phyloP scores from a whole-genome alignment of 148 eudicot genomes.

The Fagopyrum tataricum region DNA sequence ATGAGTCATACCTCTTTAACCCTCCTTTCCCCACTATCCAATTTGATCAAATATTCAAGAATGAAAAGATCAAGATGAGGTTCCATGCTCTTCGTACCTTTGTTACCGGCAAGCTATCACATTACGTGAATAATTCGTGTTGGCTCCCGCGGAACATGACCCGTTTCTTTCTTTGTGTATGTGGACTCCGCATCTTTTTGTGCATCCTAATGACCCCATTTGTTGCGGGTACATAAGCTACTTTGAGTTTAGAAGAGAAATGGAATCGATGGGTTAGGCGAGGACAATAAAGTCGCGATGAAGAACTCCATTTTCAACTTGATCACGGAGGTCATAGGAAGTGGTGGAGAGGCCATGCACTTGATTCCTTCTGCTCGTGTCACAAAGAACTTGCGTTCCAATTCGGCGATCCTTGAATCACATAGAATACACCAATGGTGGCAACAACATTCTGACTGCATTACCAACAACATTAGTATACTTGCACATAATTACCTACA shows the following conservation, averaged over 20 bases:
- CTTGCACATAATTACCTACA: no score
- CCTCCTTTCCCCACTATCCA: neutral
- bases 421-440: slow-evolving; percentile 44
- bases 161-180: neutral
- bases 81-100: neutral
- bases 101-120: neutral
- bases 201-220: slow-evolving; percentile 27
- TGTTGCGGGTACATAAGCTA: slow-evolving; percentile 32
- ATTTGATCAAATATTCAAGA: neutral
- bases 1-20: neutral
- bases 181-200: slow-evolving; percentile 16
- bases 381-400: slow-evolving; percentile 19
- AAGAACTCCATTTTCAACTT: slow-evolving; percentile 15
- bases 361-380: slow-evolving; percentile 27
- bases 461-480: slow-evolving; percentile 4
- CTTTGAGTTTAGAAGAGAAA: slow-evolving; percentile 27
- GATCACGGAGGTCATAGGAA: slow-evolving; percentile 19
- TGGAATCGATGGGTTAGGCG: slow-evolving; percentile 21
- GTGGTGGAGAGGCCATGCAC: slow-evolving; percentile 29
- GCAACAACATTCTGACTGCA: slow-evolving; percentile 22
- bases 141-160: neutral
- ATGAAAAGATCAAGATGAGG: neutral
- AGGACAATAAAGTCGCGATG: slow-evolving; percentile 19
- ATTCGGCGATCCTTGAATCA: slow-evolving; percentile 10
- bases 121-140: neutral